Evolutionary conservation across 331 rosid species (phyloP), one percentile per base, ranked within the genome.

Genomic region (Malus hybrid): DNA sequence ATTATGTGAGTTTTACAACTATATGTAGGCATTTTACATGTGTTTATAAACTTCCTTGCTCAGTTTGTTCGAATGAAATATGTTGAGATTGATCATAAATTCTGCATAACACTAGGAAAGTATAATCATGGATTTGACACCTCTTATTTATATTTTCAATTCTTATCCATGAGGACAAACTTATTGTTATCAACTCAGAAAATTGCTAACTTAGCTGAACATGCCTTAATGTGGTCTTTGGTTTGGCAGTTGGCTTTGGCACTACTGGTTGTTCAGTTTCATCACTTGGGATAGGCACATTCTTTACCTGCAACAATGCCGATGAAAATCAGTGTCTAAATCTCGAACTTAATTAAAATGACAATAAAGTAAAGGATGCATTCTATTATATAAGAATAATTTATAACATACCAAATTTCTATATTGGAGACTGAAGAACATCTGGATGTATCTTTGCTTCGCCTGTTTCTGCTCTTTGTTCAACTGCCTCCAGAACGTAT

Each of bases 401-500:
- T 5, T n/a, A 16, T 39, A 24, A 61, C 77, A 54, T 76, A 93
- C 98, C 91, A 91, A 83, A 78, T 87, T 83, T 81, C 84, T 89
- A 77, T 85, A 91, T 48, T 83, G 80, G 57, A 90, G 96, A 83
- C 81, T 90, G 76, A 88, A 91, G 74, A 93, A 88, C 93, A 91
- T 67, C 52, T 93, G 96, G 55, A 91, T 87, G 86, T 93, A 93
- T 91, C 90, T 89, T 80, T 87, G 90, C 67, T 89, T 93, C 67
- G 97, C 97, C 78, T 10, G 48, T 42, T 42, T 10, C 13, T 10
- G 48, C 48, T 42, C 48, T 42, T 10, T 42, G 48, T 42, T 87
- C 84, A 90, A 61, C 33, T 67, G 78, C 81, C 84, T 88, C 98
- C 98, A 93, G 80, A 88, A 93, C 66, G 83, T 88, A 60, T 93